Conservation (phyloP, 371 early-diverging fungal species). For the Saksenaea oblongispora region DNA sequence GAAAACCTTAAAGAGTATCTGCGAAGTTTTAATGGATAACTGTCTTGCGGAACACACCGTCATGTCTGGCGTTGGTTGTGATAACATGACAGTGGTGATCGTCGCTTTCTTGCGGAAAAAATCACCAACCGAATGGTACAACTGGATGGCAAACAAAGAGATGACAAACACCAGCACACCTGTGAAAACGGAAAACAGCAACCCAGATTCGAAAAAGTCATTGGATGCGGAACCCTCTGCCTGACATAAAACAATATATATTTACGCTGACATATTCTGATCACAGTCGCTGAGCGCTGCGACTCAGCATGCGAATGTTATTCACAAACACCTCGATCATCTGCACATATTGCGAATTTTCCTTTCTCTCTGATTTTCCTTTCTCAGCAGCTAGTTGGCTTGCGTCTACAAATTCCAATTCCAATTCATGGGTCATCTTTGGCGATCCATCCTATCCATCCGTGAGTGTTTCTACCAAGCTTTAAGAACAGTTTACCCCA, state of each 20-base stretch:
- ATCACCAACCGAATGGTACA: conserved; percentile 71
- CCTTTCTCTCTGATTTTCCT: conserved; percentile 32
- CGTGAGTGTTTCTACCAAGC: background rate
- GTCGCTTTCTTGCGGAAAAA: conserved; percentile 83
- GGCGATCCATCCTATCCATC: background rate
- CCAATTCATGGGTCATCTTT: conserved; percentile 51
- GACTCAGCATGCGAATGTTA: conserved; percentile 51
- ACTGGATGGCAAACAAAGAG: conserved; percentile 18
- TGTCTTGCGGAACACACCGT: conserved; percentile 87
- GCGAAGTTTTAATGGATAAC: conserved; percentile 88
- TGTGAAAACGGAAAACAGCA: background rate
- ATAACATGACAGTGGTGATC: conserved; percentile 97
- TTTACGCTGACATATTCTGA: background rate
- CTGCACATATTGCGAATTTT: conserved; percentile 48
- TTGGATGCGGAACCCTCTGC: background rate
- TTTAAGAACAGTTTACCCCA: conserved; percentile 19
- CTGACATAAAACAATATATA: conserved; percentile 7
- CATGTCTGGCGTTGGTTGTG: conserved; percentile 92
- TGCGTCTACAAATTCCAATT: conserved; percentile 59
- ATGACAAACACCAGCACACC: background rate
- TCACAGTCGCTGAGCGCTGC: conserved; percentile 19
- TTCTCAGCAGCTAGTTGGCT: conserved; percentile 37
- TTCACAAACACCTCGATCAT: conserved; percentile 60
- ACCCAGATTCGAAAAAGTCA: background rate
- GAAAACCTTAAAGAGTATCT: conserved; percentile 58